These are phyloP conservation scores for Pleomassaria siparia DNA, from an alignment of 2,329 filamentous ascomycete genomes.

Conservation along the genomic window DNA sequence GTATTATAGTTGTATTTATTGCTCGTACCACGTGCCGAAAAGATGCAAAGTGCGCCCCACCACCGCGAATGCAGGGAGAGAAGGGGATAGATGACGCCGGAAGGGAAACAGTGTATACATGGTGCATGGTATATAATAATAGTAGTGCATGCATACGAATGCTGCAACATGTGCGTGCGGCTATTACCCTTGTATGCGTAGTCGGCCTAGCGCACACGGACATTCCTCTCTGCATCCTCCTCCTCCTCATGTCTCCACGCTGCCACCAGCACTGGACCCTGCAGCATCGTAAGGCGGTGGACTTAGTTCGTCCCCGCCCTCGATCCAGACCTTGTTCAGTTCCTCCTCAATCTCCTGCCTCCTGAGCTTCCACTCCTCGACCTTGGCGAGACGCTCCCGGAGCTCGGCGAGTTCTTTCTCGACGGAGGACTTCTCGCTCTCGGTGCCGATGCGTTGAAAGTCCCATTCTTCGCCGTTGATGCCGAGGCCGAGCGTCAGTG, in stretches of 20 bases:
- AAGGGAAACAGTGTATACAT: too few relatives aligned
- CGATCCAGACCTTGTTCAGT: conserved; percentile 65
- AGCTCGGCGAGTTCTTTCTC: conserved; percentile 89
- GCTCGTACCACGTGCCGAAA: too few relatives aligned
- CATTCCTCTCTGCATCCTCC: background rate
- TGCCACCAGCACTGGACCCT: background rate
- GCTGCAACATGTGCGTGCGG: background rate
- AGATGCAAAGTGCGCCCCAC: too few relatives aligned
- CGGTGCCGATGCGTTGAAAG: conserved; percentile 90
- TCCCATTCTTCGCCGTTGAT: conserved; percentile 85
- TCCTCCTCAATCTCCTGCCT: conserved; percentile 81
- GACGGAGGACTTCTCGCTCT: conserved; percentile 87
- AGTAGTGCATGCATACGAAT: background rate
- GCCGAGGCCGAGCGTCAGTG: conserved; percentile 80
- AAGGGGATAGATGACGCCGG: too few relatives aligned
- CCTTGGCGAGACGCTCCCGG: conserved; percentile 74
- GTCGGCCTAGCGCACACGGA: too few relatives aligned
- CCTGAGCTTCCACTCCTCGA: conserved; percentile 80
- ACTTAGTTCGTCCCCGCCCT: conserved; percentile 44
- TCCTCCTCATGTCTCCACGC: background rate
- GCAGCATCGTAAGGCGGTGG: conserved; percentile 40
- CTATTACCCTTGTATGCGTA: too few relatives aligned
- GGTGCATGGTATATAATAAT: conserved; percentile 3
- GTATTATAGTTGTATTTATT: too few relatives aligned
- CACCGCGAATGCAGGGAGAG: too few relatives aligned